Percentiles rank a stretch among this genome's conserved stretches.
Evolutionary conservation across 2,329 filamentous ascomycete species (phyloP).

Genomic region (Neopestalotiopsis sp.): DNA sequence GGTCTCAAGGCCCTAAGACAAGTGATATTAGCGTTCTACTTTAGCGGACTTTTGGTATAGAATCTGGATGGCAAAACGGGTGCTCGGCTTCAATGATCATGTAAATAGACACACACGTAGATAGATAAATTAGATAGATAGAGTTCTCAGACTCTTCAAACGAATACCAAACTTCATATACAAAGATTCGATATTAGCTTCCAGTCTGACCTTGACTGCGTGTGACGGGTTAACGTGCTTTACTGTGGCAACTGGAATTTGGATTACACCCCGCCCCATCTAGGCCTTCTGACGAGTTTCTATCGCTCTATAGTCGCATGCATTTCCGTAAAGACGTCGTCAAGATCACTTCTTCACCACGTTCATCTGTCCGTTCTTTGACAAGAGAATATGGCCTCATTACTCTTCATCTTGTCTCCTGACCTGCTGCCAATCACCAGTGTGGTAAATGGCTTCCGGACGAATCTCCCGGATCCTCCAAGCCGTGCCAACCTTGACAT

Average conservation of each 20-base stretch:
- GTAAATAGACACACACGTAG: not conserved
- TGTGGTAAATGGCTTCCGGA: constrained; percentile 14
- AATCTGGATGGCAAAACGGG: not conserved
- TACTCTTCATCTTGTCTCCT: constrained; percentile 1
- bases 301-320: too few relatives aligned
- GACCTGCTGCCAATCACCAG: constrained; percentile 6
- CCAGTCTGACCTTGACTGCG: too few relatives aligned
- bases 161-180: not conserved
- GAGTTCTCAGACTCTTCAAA: not conserved
- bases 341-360: too few relatives aligned
- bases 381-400: too few relatives aligned
- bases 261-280: too few relatives aligned
- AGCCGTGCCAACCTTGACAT: not conserved
- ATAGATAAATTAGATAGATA: not conserved
- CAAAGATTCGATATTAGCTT: too few relatives aligned
- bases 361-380: too few relatives aligned
- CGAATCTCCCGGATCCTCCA: constrained; percentile 13
- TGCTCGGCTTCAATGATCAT: not conserved
- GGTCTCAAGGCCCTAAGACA: not conserved
- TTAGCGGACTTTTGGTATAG: not conserved
- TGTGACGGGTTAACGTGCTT: too few relatives aligned
- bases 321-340: too few relatives aligned
- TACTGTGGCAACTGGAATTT: too few relatives aligned
- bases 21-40: not conserved
- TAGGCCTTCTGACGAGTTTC: too few relatives aligned